Evolutionary conservation across 805 yeast species (phyloP).

Genomic region (Pichia heedii): DNA sequence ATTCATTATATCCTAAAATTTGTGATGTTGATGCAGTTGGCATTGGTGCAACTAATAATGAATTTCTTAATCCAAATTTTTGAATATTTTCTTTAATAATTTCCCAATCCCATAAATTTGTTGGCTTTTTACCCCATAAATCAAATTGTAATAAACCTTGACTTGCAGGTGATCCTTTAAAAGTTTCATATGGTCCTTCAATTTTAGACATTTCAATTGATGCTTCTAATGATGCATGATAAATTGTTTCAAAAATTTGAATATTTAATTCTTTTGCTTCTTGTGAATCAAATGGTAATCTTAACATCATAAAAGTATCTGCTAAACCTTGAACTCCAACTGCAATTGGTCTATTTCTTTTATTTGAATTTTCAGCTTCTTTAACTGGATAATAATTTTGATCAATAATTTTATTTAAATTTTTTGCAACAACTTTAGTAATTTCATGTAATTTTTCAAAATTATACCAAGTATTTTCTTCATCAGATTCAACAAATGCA

Average conservation of each 20-base stretch:
- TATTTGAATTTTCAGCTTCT: constrained; percentile 66
- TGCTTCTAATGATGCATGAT: constrained; percentile 86
- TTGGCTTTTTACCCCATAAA: constrained; percentile 73
- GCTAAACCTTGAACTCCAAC: constrained; percentile 97
- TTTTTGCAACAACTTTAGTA: constrained; percentile 67
- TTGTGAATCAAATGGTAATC: constrained; percentile 78
- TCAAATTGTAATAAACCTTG: constrained; percentile 80
- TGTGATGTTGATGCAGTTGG: constrained; percentile 98
- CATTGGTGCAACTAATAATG: constrained; percentile 88
- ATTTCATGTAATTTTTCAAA: constrained; percentile 68
- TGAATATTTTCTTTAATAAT: constrained; percentile 49
- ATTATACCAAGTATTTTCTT: constrained; percentile 49
- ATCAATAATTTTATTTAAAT: constrained; percentile 78
- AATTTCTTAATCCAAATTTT: constrained; percentile 71
- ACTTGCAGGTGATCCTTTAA: constrained; percentile 83
- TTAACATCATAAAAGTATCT: constrained; percentile 70
- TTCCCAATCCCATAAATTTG: constrained; percentile 86
- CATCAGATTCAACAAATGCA: constrained; percentile 51
- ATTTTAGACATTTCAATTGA: constrained; percentile 70
- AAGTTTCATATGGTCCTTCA: constrained; percentile 64
- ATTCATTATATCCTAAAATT: constrained; percentile 86
- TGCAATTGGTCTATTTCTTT: constrained; percentile 85
- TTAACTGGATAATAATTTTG: constrained; percentile 76
- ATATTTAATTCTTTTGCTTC: constrained; percentile 69
- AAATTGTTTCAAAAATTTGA: constrained; percentile 90